Percentiles rank a stretch among this genome's conserved stretches.
Evolutionary conservation across 2,329 filamentous ascomycete species (phyloP).

Genomic region (Alternaria brassicae): DNA sequence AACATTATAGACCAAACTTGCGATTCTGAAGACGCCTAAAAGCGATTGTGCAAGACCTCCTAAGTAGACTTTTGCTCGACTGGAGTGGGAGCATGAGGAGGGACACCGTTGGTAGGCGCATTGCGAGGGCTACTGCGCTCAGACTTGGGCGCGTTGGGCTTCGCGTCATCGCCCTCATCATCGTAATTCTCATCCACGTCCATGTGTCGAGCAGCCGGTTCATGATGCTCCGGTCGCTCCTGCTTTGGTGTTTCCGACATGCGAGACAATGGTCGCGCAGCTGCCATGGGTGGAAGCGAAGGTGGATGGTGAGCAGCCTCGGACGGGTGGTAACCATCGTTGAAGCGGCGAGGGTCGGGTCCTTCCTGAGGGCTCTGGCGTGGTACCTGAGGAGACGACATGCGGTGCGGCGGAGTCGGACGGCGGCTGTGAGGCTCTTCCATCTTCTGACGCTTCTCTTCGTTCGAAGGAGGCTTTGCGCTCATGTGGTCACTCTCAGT

Average conservation of each 20-base stretch:
- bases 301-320: conserved; percentile 88
- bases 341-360: conserved; percentile 67
- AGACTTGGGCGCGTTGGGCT: conserved; percentile 54
- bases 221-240: conserved; percentile 61
- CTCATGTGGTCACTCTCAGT: conserved; percentile 68
- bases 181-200: conserved; percentile 98
- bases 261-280: conserved; percentile 59
- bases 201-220: conserved; percentile 92
- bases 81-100: conserved; percentile 43
- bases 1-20: neutral
- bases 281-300: conserved; percentile 60
- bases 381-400: conserved; percentile 65
- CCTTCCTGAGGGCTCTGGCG: conserved; percentile 76
- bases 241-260: conserved; percentile 53
- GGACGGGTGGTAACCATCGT: conserved; percentile 86
- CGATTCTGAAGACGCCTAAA: neutral
- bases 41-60: neutral
- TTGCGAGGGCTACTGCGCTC: conserved; percentile 55
- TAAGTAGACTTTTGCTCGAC: conserved; percentile 46
- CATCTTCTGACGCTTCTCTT: conserved; percentile 84
- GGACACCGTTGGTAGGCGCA: conserved; percentile 42
- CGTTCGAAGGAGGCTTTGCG: conserved; percentile 83
- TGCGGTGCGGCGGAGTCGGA: conserved; percentile 56
- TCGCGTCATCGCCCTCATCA: conserved; percentile 88
- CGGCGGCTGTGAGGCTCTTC: conserved; percentile 84